Percentiles rank a stretch among this genome's conserved stretches.
Conservation (phyloP, 345 rosid species). For the Eucalyptus marginata region DNA sequence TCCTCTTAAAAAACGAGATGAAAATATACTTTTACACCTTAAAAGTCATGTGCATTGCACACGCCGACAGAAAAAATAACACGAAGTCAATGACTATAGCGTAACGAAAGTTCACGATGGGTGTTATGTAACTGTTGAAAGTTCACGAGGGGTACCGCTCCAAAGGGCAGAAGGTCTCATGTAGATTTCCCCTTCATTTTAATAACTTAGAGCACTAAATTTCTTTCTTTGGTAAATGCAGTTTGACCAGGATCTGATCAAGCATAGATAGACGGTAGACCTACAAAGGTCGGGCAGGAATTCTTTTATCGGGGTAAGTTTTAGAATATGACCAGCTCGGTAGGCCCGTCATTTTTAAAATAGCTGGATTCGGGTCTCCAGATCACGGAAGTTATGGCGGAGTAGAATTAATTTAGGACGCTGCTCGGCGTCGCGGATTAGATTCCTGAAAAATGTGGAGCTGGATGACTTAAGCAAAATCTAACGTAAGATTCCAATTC, state of each 20-base stretch:
- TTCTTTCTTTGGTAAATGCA: not conserved
- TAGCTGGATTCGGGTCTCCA: not conserved
- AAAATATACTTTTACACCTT: not conserved
- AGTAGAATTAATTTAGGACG: not conserved
- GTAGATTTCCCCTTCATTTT: not conserved
- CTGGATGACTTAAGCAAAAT: too few species aligned
- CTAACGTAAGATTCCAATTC: too few species aligned
- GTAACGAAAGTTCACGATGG: fast-evolving
- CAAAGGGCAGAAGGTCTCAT: too few species aligned
- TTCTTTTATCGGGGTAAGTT: not conserved
- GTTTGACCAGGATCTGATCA: not conserved
- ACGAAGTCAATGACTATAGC: not conserved
- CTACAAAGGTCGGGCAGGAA: not conserved
- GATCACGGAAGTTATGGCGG: not conserved
- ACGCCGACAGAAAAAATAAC: not conserved
- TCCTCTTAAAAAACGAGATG: not conserved
- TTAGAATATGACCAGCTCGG: not conserved
- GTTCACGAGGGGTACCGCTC: too few species aligned
- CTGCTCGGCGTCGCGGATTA: too few species aligned
- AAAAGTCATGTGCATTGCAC: not conserved
- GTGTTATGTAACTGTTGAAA: too few species aligned
- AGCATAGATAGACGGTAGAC: not conserved
- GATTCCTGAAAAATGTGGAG: too few species aligned
- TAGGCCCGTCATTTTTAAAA: not conserved
- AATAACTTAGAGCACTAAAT: not conserved